A percentile compares a stretch with the other conserved stretches of the same genome.
Conservation (phyloP, 2,329 filamentous ascomycete genomes). For the Fusarium sp. region DNA sequence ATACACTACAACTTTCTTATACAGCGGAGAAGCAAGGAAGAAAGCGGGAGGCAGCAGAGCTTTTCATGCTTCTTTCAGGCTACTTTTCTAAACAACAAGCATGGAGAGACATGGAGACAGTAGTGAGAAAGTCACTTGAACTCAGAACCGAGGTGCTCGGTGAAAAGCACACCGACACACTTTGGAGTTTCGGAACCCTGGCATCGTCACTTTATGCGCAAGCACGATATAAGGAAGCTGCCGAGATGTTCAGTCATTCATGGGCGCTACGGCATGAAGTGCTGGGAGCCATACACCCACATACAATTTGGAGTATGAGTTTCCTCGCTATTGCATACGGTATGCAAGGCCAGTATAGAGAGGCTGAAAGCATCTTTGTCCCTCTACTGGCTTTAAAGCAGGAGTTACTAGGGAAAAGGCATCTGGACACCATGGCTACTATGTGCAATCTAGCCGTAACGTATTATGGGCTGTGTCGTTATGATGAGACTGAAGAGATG, state of each 20-base stretch:
- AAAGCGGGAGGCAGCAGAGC: not conserved
- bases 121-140: not conserved
- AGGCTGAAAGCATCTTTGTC: not conserved
- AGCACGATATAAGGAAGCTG: not conserved
- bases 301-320: not conserved
- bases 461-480: not conserved
- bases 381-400: not conserved
- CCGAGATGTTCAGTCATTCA: not conserved
- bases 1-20: not conserved
- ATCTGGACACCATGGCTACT: not conserved
- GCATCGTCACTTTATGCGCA: not conserved
- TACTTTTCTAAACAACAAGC: not conserved
- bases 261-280: not conserved
- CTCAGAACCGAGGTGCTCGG: not conserved
- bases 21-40: not conserved
- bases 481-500: not conserved
- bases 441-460: not conserved
- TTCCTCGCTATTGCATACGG: not conserved
- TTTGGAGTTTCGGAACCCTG: not conserved
- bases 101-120: not conserved
- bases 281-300: not conserved
- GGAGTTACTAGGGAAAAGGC: not conserved
- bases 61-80: not conserved
- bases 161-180: not conserved
- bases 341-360: not conserved